A percentile compares a stretch with the other conserved stretches of the same genome.
phyloP scores from a whole-genome alignment of 805 yeast species.

The Limtongia smithiae region DNA sequence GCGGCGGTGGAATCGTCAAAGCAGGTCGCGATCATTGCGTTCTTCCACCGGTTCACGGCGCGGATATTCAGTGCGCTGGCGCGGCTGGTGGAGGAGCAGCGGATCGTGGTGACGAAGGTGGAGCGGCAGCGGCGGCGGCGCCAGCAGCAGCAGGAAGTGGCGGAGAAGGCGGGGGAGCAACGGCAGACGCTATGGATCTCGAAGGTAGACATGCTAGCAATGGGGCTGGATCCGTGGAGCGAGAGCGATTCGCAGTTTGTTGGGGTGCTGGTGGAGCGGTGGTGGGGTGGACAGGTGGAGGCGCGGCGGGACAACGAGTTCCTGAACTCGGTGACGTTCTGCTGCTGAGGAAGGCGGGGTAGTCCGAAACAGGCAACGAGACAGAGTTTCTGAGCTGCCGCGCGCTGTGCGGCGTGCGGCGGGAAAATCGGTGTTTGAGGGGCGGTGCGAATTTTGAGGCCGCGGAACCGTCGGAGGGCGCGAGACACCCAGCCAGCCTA shows the following conservation, averaged over 20 bases:
- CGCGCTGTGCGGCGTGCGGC: too few species aligned
- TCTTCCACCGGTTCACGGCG: conserved; percentile 31
- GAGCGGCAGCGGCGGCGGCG: conserved; percentile 1
- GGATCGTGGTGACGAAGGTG: conserved; percentile 9
- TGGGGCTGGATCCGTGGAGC: conserved; percentile 59
- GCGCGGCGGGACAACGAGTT: conserved; percentile 26
- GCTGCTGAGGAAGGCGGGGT: conserved; percentile 34
- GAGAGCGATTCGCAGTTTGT: conserved; percentile 46
- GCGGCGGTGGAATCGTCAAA: conserved; percentile 22
- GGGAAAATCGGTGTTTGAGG: too few species aligned
- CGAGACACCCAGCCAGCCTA: too few species aligned
- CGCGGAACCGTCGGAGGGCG: too few species aligned
- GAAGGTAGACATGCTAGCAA: conserved; percentile 48
- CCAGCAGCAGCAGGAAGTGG: background rate
- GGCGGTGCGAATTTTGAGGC: too few species aligned
- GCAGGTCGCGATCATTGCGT: conserved; percentile 30
- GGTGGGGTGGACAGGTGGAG: conserved; percentile 50
- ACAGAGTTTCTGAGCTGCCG: too few species aligned
- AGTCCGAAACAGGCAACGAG: too few species aligned
- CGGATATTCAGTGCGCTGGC: conserved; percentile 22
- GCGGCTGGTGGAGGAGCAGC: conserved; percentile 22
- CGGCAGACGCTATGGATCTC: conserved; percentile 26
- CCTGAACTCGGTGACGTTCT: conserved; percentile 33
- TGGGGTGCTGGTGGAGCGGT: conserved; percentile 41
- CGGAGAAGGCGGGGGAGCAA: background rate